Percentiles rank a stretch among this genome's conserved stretches.
These are phyloP conservation scores for Fusarium duplospermum DNA, from an alignment of 2,329 filamentous ascomycete species.

Conservation along the genomic window DNA sequence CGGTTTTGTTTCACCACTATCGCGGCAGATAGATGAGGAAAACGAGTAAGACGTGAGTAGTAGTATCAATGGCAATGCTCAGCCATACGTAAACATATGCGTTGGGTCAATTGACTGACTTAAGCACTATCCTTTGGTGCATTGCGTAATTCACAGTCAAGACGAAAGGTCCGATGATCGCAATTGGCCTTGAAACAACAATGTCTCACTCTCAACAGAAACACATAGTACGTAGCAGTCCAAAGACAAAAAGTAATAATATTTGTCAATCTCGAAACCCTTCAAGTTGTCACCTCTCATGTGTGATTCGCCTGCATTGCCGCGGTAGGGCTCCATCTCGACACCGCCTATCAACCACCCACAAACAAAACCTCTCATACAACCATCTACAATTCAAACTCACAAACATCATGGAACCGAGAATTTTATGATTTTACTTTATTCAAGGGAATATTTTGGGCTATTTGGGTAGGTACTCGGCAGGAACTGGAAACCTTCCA, in stretches of 20 bases:
- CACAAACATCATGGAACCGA: constrained; percentile 37
- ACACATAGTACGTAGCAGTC: background rate
- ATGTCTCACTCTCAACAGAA: background rate
- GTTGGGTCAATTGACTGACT: no score
- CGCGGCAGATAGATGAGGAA: background rate
- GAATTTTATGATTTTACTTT: constrained; percentile 30
- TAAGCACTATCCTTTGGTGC: background rate
- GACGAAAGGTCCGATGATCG: background rate
- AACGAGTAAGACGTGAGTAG: background rate
- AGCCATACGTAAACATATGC: no score
- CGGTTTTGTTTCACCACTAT: background rate
- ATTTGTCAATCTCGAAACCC: background rate
- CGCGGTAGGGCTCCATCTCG: background rate
- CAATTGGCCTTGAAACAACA: background rate
- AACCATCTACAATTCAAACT: background rate
- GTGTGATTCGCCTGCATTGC: background rate
- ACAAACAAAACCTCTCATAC: background rate
- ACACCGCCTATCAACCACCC: background rate
- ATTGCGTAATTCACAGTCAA: background rate
- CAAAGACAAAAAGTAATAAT: no score
- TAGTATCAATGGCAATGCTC: background rate
- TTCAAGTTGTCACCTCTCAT: background rate
- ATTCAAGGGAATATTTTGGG: constrained; percentile 19
- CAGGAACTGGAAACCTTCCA: constrained; percentile 26
- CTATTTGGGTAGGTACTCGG: constrained; percentile 9